Percentiles rank a stretch among this genome's conserved stretches.
phyloP scores from a whole-genome alignment of 2,329 filamentous ascomycete genomes.

The Pestalotiopsis sp. region DNA sequence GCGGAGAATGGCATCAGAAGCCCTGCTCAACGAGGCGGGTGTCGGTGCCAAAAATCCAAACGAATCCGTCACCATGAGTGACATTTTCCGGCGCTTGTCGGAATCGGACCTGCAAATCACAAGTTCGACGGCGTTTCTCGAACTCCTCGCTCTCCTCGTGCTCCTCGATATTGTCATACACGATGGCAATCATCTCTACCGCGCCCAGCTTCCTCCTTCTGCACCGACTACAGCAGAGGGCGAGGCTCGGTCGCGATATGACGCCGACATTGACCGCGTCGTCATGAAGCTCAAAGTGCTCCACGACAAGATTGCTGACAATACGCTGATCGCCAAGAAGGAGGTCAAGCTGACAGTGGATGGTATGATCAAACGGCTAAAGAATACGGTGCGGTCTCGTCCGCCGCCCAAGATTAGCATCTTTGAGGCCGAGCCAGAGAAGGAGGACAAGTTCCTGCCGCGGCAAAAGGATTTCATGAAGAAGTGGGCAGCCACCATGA shows the following conservation, averaged over 20 bases:
- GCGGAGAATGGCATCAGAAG: slow-evolving; percentile 66
- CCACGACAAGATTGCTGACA: slow-evolving; percentile 69
- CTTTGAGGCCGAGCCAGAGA: slow-evolving; percentile 41
- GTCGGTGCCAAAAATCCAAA: slow-evolving; percentile 45
- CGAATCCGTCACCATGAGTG: slow-evolving; percentile 41
- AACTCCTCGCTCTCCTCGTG: slow-evolving; percentile 65
- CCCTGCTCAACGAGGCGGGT: slow-evolving; percentile 56
- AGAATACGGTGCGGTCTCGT: slow-evolving; percentile 70
- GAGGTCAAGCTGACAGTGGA: slow-evolving; percentile 79
- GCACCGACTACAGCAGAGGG: slow-evolving; percentile 16
- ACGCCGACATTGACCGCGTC: slow-evolving; percentile 71
- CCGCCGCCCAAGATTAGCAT: slow-evolving; percentile 55
- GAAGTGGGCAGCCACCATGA: slow-evolving; percentile 35
- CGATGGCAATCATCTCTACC: slow-evolving; percentile 44
- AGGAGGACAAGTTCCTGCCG: slow-evolving; percentile 41
- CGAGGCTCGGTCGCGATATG: slow-evolving; percentile 55
- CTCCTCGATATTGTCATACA: slow-evolving; percentile 79
- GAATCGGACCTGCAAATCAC: slow-evolving; percentile 54
- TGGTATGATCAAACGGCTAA: slow-evolving; percentile 72
- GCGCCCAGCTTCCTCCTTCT: slow-evolving; percentile 13
- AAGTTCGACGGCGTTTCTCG: slow-evolving; percentile 65
- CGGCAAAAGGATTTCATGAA: slow-evolving; percentile 54
- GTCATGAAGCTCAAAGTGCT: slow-evolving; percentile 59
- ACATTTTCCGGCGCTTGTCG: slow-evolving; percentile 48
- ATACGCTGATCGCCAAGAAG: slow-evolving; percentile 72